Evolutionary conservation across 2,329 filamentous ascomycete species (phyloP).

Genomic region (Trichoderma koningiopsis): DNA sequence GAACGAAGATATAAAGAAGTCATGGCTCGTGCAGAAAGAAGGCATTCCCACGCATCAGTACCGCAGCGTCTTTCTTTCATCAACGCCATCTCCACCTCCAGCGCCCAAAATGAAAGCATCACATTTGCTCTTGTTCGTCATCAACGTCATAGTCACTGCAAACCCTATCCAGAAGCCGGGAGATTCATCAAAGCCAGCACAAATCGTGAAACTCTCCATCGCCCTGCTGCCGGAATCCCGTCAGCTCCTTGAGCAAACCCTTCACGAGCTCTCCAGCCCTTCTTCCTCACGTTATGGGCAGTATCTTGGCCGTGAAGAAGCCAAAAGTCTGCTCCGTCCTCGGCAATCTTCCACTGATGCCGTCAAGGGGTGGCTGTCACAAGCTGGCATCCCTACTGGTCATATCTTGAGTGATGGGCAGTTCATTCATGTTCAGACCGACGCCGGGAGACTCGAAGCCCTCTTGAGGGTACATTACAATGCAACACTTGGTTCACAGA

Average conservation of each 20-base stretch:
- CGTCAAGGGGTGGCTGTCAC: conserved; percentile 50
- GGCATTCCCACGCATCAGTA: not conserved
- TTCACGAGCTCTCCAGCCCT: conserved; percentile 54
- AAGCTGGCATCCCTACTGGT: conserved; percentile 41
- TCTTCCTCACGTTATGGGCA: conserved; percentile 50
- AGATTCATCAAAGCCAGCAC: conserved; percentile 20
- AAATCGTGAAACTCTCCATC: conserved; percentile 37
- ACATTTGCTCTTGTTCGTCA: not conserved
- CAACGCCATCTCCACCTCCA: not conserved
- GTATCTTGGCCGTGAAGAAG: conserved; percentile 51
- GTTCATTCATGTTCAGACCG: conserved; percentile 48
- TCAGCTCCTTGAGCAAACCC: conserved; percentile 44
- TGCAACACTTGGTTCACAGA: not conserved
- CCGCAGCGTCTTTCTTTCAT: not conserved
- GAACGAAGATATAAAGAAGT: not conserved
- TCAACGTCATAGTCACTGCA: not conserved
- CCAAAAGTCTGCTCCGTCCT: conserved; percentile 52
- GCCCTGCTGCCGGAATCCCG: conserved; percentile 34
- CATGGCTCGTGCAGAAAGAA: not conserved
- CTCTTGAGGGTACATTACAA: conserved; percentile 41
- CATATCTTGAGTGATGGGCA: conserved; percentile 42
- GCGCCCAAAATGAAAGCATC: not conserved
- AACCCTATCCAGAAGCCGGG: conserved; percentile 25
- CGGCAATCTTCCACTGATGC: conserved; percentile 41
- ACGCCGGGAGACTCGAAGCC: conserved; percentile 44